A percentile compares a stretch with the other conserved stretches of the same genome.
phyloP scores from a whole-genome alignment of 1,139 yeast genomes.

The Suhomyces atakaporum region DNA sequence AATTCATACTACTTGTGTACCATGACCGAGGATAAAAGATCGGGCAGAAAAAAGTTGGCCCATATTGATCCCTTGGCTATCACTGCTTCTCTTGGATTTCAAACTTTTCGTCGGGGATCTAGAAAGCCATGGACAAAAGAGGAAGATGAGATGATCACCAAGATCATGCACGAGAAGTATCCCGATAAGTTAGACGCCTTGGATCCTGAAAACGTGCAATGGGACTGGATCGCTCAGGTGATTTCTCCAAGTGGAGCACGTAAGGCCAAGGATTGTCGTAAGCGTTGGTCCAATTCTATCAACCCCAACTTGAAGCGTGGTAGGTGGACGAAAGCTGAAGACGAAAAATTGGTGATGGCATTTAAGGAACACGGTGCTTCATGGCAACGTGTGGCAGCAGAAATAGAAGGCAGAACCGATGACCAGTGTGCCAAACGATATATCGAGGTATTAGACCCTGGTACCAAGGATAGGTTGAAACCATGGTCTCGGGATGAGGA shows the following conservation, averaged over 20 bases:
- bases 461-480: conserved; percentile 71
- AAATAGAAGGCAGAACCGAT: conserved; percentile 83
- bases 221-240: conserved; percentile 66
- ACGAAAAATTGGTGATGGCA: conserved; percentile 62
- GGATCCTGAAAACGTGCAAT: conserved; percentile 47
- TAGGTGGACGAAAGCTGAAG: conserved; percentile 88
- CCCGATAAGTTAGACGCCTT: conserved; percentile 26
- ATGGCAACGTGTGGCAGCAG: conserved; percentile 82
- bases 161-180: conserved; percentile 34
- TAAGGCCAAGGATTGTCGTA: conserved; percentile 69
- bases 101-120: conserved; percentile 63
- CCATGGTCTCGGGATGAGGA: conserved; percentile 86
- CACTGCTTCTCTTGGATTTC: conserved; percentile 75
- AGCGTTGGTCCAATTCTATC: conserved; percentile 76
- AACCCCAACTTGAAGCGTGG: conserved; percentile 85
- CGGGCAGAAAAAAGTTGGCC: conserved; percentile 16
- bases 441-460: conserved; percentile 85
- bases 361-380: conserved; percentile 70
- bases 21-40: conserved; percentile 7
- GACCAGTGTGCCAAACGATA: conserved; percentile 95
- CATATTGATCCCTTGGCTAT: conserved; percentile 67
- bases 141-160: conserved; percentile 55
- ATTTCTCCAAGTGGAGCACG: conserved; percentile 40
- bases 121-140: conserved; percentile 70
- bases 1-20: neutral